Base-by-base conservation (phyloP, 176 grass and related monocot genomes). In the Eleusine indica region DNA sequence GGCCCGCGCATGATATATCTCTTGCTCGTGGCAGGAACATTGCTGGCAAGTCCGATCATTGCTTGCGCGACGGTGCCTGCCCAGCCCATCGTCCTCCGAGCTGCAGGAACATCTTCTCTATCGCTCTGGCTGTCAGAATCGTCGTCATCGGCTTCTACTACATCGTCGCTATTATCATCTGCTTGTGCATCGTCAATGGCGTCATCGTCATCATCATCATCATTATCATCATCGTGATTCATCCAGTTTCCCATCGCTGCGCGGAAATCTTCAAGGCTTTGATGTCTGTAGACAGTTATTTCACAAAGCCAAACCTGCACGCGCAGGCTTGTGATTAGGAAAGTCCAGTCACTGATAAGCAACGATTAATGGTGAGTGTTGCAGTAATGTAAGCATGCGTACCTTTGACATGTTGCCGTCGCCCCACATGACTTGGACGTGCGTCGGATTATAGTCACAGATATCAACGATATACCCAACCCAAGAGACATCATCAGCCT, bases 401-500 rank as follows among this genome's bases (percentile, higher is more conserved):
- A 75, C 73, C 32, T 41, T 76, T 3, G 53, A 41, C 19, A 14
- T 44, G 18, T 62, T 25, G 40, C 22, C 22, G 22, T 78, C 58
- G 30, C 58, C 57, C 58, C 75, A 78, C 75, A 46, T 32, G 40
- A 78, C 40, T 0, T 18, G 40, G 1, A 78, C 7, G 0, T 4
- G 18, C 0, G 22, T 9, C 7, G 17, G 32, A 39, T 40, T 29
- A 35, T 35, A 35, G 49, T 43, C 44, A 47, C 48, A 35, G n/a
- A 73, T 2, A 16, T 56, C 51, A n/a, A 75, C 4, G 3, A 40
- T 0, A 0, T 64, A 22, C 11, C 75, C 75, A 3, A 78, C 75
- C 58, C 58, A 78, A 10, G 75, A 78, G 64, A 64, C 39, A 47
- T 78, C 75, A 35, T 35, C 32, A 35, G 32, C 32, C 25, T 38